phyloP scores from a whole-genome alignment of 108 stramenopile species.

The Conticribra weissflogii region DNA sequence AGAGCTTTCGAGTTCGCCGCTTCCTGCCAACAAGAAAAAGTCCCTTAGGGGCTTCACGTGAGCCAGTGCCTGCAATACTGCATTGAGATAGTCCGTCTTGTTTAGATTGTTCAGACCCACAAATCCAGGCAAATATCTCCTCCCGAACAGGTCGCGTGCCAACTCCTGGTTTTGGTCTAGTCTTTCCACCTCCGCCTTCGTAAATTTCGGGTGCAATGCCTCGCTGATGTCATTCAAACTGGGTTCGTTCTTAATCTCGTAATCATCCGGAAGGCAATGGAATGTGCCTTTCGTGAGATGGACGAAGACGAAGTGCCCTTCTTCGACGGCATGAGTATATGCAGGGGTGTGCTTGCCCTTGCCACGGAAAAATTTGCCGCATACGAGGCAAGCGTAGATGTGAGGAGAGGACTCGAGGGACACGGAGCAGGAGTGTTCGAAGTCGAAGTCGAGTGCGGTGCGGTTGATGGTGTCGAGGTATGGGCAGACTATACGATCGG shows the following conservation, averaged over 20 bases:
- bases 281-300: slow-evolving; percentile 82
- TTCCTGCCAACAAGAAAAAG: slow-evolving; percentile 79
- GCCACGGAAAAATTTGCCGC: slow-evolving; percentile 98
- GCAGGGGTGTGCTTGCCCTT: slow-evolving; percentile 92
- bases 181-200: slow-evolving; percentile 60
- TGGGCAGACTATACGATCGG: slow-evolving; percentile 69
- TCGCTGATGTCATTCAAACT: slow-evolving; percentile 86
- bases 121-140: slow-evolving; percentile 94
- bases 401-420: slow-evolving; percentile 88
- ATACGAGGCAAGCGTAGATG: slow-evolving; percentile 97
- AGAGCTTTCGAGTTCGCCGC: slow-evolving; percentile 2
- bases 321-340: slow-evolving; percentile 92
- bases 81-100: slow-evolving; percentile 94
- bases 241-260: slow-evolving; percentile 88
- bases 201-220: slow-evolving; percentile 86
- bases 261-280: slow-evolving; percentile 96
- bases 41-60: slow-evolving; percentile 93
- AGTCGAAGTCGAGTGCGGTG: slow-evolving; percentile 94
- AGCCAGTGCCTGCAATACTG: slow-evolving; percentile 89
- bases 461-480: slow-evolving; percentile 98
- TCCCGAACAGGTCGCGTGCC: slow-evolving; percentile 90
- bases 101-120: slow-evolving; percentile 94
- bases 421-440: slow-evolving; percentile 91
- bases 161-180: slow-evolving; percentile 81
- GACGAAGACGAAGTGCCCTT: slow-evolving; percentile 93